Evolutionary conservation across 225 moss, liverwort and hornwort genomes (phyloP).

Genomic region (Physcomitrellopsis africana): DNA sequence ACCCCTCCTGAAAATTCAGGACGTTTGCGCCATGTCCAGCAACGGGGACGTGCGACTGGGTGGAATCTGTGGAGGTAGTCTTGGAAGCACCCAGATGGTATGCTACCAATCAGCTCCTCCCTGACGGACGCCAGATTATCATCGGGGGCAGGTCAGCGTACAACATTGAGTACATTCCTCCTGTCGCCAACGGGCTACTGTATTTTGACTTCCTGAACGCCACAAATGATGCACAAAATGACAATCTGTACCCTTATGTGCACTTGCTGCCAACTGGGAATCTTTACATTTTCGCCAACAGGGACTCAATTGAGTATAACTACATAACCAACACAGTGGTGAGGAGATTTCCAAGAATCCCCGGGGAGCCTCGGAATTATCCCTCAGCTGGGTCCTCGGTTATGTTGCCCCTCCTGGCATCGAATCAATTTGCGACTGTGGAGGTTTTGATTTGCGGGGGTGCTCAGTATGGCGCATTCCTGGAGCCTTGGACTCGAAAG

Average conservation of each 20-base stretch:
- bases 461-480: slow-evolving; percentile 56
- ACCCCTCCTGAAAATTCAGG: slow-evolving; percentile 29
- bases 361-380: slow-evolving; percentile 57
- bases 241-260: slow-evolving; percentile 66
- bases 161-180: slow-evolving; percentile 50
- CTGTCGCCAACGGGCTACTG: slow-evolving; percentile 26
- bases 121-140: slow-evolving; percentile 60
- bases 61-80: slow-evolving; percentile 35
- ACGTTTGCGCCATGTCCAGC: slow-evolving; percentile 55
- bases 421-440: slow-evolving; percentile 45
- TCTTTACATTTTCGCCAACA: slow-evolving; percentile 68
- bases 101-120: slow-evolving; percentile 61
- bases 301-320: slow-evolving; percentile 56
- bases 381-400: slow-evolving; percentile 64
- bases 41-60: slow-evolving; percentile 51
- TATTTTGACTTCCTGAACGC: slow-evolving; percentile 49
- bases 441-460: slow-evolving; percentile 63
- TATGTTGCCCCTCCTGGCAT: slow-evolving; percentile 56
- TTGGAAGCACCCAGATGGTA: slow-evolving; percentile 64
- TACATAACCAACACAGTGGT: slow-evolving; percentile 50
- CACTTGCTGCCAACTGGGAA: slow-evolving; percentile 61
- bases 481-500: slow-evolving; percentile 37
- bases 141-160: slow-evolving; percentile 50
- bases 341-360: slow-evolving; percentile 39
- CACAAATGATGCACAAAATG: slow-evolving; percentile 56